Evolutionary conservation across 2,329 filamentous ascomycete species (phyloP), one percentile per base, ranked within the genome.

Genomic region (Aspergillus brunneoviolaceus): DNA sequence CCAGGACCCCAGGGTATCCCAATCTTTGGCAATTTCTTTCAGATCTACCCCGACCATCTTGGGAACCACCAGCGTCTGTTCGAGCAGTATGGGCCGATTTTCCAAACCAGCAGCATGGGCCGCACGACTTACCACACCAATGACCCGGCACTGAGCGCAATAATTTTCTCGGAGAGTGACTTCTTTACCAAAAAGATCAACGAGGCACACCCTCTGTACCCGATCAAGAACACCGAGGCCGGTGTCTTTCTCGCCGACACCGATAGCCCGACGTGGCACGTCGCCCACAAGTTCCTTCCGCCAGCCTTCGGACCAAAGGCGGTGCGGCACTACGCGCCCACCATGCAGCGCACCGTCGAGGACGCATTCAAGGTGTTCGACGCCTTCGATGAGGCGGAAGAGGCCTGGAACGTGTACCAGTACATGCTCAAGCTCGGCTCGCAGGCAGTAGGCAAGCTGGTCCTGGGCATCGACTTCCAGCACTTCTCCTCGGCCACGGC

Each of bases 221-320:
- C 67, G 0, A 57, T 76, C 25, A 73, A 71, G 25, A 67, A 65
- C 14, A 61, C 66, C 1, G 49, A 62, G 2, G 74, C 73, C 1
- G 70, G 70, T 16, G 60, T 76, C 27, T 76, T 76, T 59, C 57
- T 74, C 0, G 69, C 69, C 5, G 74, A 76, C 51, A 74, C 72
- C 0, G 69, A 74, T 33, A 74, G 74, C 0, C 63, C 66, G 0
- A 66, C 69, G 52, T 76, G 72, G 71, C 73, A 68, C 48, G 56
- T 79, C 0, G 80, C 82, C 0, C 86, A 88, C 76, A 88, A 88
- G 69, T 88, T 87, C 70, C 64, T 88, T 0, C 84, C 85, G 0
- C 85, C 86, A 0, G 82, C 84, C 0, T 74, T 88, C 12, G 80
- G 81, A 0, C 85, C 85, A 39, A 86, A 85, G 67, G 85, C 85